Base-by-base conservation (phyloP, 23 red algal species). In the Cyanidioschyzon merolae region DNA sequence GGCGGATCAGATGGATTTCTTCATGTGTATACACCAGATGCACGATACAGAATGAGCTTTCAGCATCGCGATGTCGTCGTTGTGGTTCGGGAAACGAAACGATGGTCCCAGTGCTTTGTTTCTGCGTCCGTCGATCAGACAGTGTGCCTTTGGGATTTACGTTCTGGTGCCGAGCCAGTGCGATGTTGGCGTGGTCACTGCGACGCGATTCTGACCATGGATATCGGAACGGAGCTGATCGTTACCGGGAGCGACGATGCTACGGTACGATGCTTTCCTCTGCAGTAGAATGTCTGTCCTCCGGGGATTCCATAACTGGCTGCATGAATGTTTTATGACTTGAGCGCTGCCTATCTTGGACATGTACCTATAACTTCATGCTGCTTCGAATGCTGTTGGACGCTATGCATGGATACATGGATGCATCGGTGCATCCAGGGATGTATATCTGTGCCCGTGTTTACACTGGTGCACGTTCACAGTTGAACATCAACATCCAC, bases 151-250 rank as follows among this genome's bases (percentile, higher is more conserved):
- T 71, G 63, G 63, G 63, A 71, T 71, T 3, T 32, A 7, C 63
- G 63, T 3, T 7, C 7, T 32, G 63, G 63, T 27, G 3, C 63
- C 16, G 63, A 27, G 29, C 16, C 63, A 27, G n/a, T 71, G 63
- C 63, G 63, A 25, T 71, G n/a, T 35, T 71, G 12, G 12, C 63
- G 29, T 35, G 63, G n/a, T 27, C 63, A 71, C 30, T 27, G 63
- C 63, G 63, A 71, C 29, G 32, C 63, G 7, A 71, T 71, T 35
- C 29, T 32, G n/a, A 35, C 63, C 12, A 71, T 71, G 63, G 63
- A 71, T 25, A 27, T 71, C n/a, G n/a, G 63, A 7, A 35, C n/a
- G 29, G n/a, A 35, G 12, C 3, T 25, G 16, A 7, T 71, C n/a
- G 63, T 71, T 35, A 71, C 16, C 32, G 63, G 63, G 12, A 27